A percentile compares a stretch with the other conserved stretches of the same genome.
Conservation (phyloP, 2,329 filamentous ascomycete species). For the Diaporthe amygdali region DNA sequence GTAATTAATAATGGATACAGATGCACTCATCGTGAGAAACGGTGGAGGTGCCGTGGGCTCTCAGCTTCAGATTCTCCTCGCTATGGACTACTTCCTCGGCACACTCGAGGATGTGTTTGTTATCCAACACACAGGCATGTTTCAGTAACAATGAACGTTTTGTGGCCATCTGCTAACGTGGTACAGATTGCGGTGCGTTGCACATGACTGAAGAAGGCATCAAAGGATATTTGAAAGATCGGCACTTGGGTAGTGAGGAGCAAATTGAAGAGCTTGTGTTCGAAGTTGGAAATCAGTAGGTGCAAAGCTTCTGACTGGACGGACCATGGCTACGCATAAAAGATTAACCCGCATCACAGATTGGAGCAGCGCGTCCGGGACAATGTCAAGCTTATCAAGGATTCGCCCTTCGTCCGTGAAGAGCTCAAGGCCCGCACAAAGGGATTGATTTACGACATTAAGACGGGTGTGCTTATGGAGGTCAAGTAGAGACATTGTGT, state of each 20-base stretch:
- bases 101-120: not conserved
- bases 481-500: not conserved
- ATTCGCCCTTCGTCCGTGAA: not conserved
- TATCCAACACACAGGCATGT: not conserved
- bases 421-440: constrained; percentile 16
- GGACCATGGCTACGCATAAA: too few species aligned
- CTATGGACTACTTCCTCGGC: constrained; percentile 3
- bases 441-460: constrained; percentile 3
- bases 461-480: constrained; percentile 3
- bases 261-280: not conserved
- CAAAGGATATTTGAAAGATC: not conserved
- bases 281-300: not conserved
- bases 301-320: not conserved
- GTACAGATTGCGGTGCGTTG: constrained; percentile 8
- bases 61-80: not conserved
- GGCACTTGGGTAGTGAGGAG: not conserved
- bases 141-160: too few species aligned
- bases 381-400: constrained; percentile 2
- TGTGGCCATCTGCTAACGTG: not conserved
- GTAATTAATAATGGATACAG: not conserved
- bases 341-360: not conserved
- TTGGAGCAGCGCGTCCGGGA: not conserved
- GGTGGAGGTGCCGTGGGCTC: not conserved
- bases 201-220: not conserved
- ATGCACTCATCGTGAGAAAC: not conserved